Conservation (phyloP, 345 rosid genomes). For the Melaleuca quinquenervia region DNA sequence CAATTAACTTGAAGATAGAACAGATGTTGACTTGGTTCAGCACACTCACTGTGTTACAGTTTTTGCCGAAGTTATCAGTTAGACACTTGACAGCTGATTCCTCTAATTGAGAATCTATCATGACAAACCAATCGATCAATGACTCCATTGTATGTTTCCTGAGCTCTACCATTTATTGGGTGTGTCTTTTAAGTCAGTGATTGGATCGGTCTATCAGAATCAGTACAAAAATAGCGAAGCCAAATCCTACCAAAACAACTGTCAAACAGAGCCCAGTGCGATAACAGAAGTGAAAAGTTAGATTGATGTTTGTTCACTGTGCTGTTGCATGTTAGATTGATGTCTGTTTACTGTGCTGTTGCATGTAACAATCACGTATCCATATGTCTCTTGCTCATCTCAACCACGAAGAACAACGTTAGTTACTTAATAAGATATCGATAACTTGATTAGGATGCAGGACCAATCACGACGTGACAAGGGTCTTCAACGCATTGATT, state of each 20-base stretch:
- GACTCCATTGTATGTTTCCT: too few species aligned
- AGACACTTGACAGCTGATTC: too few species aligned
- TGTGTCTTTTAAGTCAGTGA: not conserved
- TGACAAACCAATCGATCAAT: too few species aligned
- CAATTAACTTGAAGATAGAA: too few species aligned
- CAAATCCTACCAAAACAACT: not conserved
- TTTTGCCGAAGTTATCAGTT: too few species aligned
- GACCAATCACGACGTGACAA: not conserved
- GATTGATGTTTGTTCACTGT: not conserved
- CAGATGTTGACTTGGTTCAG: too few species aligned
- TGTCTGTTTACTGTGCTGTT: not conserved
- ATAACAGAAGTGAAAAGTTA: not conserved
- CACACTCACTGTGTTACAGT: too few species aligned
- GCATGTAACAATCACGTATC: not conserved
- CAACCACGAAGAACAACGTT: not conserved
- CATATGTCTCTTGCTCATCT: not conserved
- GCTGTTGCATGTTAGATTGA: not conserved
- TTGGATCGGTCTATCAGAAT: not conserved
- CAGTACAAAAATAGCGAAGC: not conserved
- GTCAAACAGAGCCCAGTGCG: not conserved
- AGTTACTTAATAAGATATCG: not conserved
- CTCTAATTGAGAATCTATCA: too few species aligned
- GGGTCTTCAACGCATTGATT: not conserved
- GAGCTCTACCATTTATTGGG: not conserved
- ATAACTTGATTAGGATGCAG: not conserved